Conservation (phyloP, 2,329 filamentous ascomycete species). For the Knufia fluminis region DNA sequence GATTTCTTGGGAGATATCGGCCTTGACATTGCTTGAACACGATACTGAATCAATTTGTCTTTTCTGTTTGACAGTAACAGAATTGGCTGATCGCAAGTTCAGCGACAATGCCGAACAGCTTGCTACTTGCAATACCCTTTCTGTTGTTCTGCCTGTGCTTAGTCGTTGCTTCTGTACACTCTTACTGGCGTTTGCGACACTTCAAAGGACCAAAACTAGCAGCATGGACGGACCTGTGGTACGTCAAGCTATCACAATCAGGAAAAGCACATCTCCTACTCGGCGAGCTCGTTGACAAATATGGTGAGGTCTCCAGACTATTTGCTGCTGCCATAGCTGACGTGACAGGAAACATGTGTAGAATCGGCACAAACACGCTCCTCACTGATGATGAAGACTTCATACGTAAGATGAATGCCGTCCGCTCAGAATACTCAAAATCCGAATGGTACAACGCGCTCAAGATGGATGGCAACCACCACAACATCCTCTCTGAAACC, state of each 20-base stretch:
- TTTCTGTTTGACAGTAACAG: too few relatives aligned
- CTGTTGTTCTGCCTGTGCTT: too few relatives aligned
- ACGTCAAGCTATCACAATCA: slow-evolving; percentile 6
- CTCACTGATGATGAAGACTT: slow-evolving; percentile 43
- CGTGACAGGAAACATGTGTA: slow-evolving; percentile 27
- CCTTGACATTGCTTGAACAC: too few relatives aligned
- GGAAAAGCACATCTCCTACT: slow-evolving; percentile 7
- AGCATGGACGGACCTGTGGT: slow-evolving; percentile 13
- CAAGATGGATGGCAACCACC: slow-evolving; percentile 42
- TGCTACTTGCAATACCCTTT: too few relatives aligned
- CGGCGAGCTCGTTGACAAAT: slow-evolving; percentile 7
- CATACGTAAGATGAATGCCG: slow-evolving; percentile 23
- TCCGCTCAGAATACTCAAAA: slow-evolving; percentile 19
- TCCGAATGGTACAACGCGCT: slow-evolving; percentile 41
- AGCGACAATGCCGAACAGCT: too few relatives aligned
- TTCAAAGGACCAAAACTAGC: slow-evolving; percentile 11
- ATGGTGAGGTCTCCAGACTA: slow-evolving; percentile 9
- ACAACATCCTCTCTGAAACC: slow-evolving; percentile 46
- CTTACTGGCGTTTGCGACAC: slow-evolving; percentile 12
- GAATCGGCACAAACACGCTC: slow-evolving; percentile 42
- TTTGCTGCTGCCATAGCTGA: background rate
- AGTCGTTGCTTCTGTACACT: too few relatives aligned
- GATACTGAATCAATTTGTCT: too few relatives aligned
- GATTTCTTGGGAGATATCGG: too few relatives aligned
- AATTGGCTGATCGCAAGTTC: too few relatives aligned